Base-by-base conservation (phyloP, 768 basidiomycete genomes). In the Clathrus columnatus region DNA sequence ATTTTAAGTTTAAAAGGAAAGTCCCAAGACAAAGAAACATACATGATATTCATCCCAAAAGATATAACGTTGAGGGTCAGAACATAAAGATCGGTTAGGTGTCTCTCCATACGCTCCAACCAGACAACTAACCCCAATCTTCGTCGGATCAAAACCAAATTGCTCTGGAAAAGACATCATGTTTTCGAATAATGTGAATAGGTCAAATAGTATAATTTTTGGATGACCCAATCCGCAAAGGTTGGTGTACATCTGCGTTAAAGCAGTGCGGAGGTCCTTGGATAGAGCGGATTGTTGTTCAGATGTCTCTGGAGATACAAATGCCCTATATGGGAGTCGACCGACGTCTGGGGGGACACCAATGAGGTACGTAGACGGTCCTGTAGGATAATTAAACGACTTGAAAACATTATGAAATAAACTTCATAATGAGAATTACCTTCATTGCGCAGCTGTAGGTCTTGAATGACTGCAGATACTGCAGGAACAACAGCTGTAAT, bases 1-100 rank as follows among this genome's bases (percentile, higher is more conserved):
- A 6, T 16, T 4, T 36, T 14, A 36, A 36, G 36, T 14, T 3
- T 4, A n/a, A 8, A 32, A 32, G 30, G 14, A 32, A 32, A 7
- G 14, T 36, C 7, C 36, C 36, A 36, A 36, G 11, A 2, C n/a
- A 18, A 4, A 24, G 8, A n/a, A 24, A 47, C 54, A 8, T 48
- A 55, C 54, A 30, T 55, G 54, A 28, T 55, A 55, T 23, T 55
- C 54, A 30, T 55, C 54, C 54, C 54, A 55, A 27, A 55, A 55
- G 10, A 55, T 47, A 29, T 55, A 55, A 16, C 43, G 42, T 20
- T 46, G 44, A 6, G 54, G 54, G 23, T 55, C 54, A 30, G 30
- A 10, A 29, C 54, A 55, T 5, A 55, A 29, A 10, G 21, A 29
- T 7, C 45, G 45, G 10, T 36, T 11, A 17, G 54, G 54, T 18